Evolutionary conservation across 202 grass and related monocot genomes (phyloP).

Genomic region (Setaria italica): DNA sequence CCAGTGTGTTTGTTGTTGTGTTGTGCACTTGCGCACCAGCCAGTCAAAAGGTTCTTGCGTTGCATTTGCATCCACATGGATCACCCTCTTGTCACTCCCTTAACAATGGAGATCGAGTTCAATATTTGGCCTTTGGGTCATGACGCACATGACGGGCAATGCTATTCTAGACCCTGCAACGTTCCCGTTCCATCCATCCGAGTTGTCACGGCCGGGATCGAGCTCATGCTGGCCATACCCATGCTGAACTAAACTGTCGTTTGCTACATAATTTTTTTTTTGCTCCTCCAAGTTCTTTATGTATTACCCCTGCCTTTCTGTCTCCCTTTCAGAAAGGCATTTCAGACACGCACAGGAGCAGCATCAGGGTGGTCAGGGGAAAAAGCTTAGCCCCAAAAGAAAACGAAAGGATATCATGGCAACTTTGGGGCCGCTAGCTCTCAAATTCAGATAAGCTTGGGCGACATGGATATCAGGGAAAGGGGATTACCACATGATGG

Average conservation of each 20-base stretch:
- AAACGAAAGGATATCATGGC: slow-evolving; percentile 5
- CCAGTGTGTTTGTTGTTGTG: not conserved
- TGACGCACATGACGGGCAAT: not conserved
- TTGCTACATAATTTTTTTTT: too few relatives aligned
- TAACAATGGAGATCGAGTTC: not conserved
- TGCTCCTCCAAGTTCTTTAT: not conserved
- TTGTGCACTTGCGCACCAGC: not conserved
- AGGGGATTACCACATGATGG: slow-evolving; percentile 42
- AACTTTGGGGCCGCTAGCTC: slow-evolving; percentile 11
- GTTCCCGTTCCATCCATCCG: not conserved
- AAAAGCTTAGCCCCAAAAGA: not conserved
- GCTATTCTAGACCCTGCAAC: not conserved
- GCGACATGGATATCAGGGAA: slow-evolving; percentile 34
- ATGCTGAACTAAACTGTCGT: not conserved
- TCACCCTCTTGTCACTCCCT: not conserved
- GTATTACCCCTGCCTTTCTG: not conserved
- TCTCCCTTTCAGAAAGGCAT: slow-evolving; percentile 42
- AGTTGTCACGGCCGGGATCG: not conserved
- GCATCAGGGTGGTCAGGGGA: not conserved
- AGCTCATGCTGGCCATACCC: not conserved
- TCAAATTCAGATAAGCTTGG: slow-evolving; percentile 20
- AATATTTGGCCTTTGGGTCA: not conserved
- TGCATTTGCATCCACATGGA: slow-evolving; percentile 14
- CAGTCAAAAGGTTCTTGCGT: slow-evolving; percentile 17
- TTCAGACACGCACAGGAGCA: not conserved